Evolutionary conservation across 225 moss, liverwort and hornwort species (phyloP), one percentile per base, ranked within the genome.

Genomic region (Asterella californica): DNA sequence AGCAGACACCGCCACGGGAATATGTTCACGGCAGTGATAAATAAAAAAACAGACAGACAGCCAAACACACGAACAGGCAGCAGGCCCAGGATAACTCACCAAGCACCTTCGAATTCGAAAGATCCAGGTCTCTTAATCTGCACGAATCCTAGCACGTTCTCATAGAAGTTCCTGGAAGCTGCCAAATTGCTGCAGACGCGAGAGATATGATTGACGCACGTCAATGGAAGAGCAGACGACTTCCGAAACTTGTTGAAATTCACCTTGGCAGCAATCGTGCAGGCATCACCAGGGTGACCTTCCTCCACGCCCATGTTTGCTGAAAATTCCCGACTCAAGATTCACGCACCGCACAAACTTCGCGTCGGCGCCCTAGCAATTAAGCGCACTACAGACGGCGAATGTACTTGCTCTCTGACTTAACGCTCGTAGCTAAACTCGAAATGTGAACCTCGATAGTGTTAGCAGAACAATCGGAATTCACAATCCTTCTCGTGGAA

Each of bases 201-300:
- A n/a, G 92, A 92, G 15, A 90, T 86, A 54, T 92, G 92, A 64
- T 92, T 89, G 74, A 92, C 79, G 61, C 89, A 88, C 21, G 84
- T 83, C 72, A 92, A 83, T 33, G 90, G 85, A 25, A 92, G 77
- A 2, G 92, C 69, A 10, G 76, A 66, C 19, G 80, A 60, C 61
- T 80, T 72, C 30, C 70, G 34, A 24, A 75, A 67, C 37, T 52
- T 81, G 81, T 38, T 53, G 18, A 81, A 2, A 55, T 55, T 75
- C n/a, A 14, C 9, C 17, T 81, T 17, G 18, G 15, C 11, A 27
- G 25, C 73, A 49, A 73, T 50, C 1, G 29, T 12, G 49, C 73
- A 73, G 10, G 50, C 73, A 42, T 10, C 17, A 21, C 1, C 42
- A 6, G 52, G 17, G 9, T 14, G 21, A 14, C 10, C 71, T 30